phyloP scores from a whole-genome alignment of 768 basidiomycete species.

The Amanita pallidorosea region DNA sequence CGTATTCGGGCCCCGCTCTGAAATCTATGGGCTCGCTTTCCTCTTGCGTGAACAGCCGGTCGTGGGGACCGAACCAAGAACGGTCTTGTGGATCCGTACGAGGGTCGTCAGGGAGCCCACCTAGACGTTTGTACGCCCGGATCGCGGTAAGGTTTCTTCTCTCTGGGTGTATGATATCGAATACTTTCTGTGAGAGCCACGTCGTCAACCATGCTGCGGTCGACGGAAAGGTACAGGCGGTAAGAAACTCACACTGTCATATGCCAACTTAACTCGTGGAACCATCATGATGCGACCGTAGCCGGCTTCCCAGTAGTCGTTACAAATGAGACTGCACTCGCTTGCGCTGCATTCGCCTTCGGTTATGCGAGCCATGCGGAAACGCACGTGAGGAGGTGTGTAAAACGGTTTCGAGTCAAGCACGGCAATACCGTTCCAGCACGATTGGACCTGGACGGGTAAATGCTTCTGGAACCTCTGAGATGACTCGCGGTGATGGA shows the following conservation, averaged over 20 bases:
- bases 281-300: conserved; percentile 98
- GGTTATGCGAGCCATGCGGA: conserved; percentile 87
- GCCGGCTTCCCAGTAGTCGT: conserved; percentile 95
- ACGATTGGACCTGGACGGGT: conserved; percentile 92
- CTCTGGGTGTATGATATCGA: conserved; percentile 85
- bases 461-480: conserved; percentile 85
- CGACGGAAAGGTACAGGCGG: neutral
- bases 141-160: conserved; percentile 93
- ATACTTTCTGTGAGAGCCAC: conserved; percentile 60
- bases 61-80: conserved; percentile 97
- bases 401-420: conserved; percentile 97
- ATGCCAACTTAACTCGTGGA: conserved; percentile 91
- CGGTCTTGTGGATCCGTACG: conserved; percentile 95
- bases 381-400: conserved; percentile 77
- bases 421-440: conserved; percentile 97
- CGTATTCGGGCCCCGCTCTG: conserved; percentile 71
- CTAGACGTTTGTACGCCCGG: conserved; percentile 86
- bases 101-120: conserved; percentile 94
- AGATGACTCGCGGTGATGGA: conserved; percentile 72
- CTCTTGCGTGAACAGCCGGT: conserved; percentile 84
- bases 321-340: conserved; percentile 95
- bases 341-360: conserved; percentile 91
- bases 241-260: conserved; percentile 55
- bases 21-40: conserved; percentile 75
- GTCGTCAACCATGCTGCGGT: neutral